Conservation (phyloP, 176 grass and related monocot genomes). For the Guadua angustifolia region DNA sequence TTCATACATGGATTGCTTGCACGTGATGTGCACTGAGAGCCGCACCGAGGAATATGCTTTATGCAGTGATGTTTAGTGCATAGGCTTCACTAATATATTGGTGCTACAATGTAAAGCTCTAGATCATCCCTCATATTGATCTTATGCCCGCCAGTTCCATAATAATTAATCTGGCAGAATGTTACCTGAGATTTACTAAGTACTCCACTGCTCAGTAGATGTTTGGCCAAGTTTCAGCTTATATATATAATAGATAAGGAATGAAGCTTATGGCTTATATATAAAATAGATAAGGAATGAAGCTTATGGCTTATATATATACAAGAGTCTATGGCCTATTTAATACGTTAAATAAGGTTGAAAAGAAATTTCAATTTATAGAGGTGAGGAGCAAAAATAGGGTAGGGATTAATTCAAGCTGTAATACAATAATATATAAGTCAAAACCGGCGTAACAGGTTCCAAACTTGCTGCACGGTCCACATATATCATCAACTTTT, state of each 20-base stretch:
- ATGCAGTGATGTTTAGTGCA: background rate
- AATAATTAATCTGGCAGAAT: background rate
- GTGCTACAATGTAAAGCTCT: conserved; percentile 25
- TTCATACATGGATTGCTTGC: background rate
- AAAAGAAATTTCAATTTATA: background rate
- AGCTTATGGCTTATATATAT: background rate
- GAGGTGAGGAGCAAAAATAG: background rate
- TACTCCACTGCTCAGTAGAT: background rate
- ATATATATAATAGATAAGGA: background rate
- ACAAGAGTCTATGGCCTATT: background rate
- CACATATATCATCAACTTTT: too few relatives aligned
- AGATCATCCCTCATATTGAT: background rate
- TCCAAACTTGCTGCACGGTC: background rate
- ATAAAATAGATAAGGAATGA: background rate
- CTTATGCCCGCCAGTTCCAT: background rate
- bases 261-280: background rate
- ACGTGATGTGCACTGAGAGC: conserved; percentile 31
- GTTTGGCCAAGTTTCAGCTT: conserved; percentile 1
- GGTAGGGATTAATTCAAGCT: background rate
- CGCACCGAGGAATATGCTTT: conserved; percentile 34
- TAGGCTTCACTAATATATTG: conserved; percentile 3
- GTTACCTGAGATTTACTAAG: background rate
- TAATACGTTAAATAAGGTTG: background rate
- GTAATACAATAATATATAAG: background rate
- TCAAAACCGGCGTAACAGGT: background rate